phyloP scores from a whole-genome alignment of 2,329 filamentous ascomycete species.

The Sarocladium brachiariae region DNA sequence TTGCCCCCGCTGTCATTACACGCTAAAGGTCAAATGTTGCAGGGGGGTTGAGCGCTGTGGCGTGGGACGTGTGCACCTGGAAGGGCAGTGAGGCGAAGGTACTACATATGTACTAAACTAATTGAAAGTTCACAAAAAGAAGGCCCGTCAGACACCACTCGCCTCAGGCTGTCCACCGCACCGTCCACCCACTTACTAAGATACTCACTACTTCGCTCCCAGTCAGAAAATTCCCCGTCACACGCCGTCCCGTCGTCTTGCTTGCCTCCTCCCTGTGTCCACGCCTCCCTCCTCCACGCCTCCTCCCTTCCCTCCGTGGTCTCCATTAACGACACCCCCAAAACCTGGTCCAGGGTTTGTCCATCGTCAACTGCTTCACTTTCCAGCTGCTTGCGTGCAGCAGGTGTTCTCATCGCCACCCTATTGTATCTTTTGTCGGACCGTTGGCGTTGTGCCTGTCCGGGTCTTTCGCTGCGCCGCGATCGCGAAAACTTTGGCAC shows the following conservation, averaged over 20 bases:
- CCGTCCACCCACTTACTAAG: conserved; percentile 6
- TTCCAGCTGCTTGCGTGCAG: background rate
- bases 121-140: too few relatives aligned
- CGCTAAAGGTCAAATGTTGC: background rate
- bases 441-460: background rate
- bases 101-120: too few relatives aligned
- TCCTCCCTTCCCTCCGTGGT: conserved; percentile 12
- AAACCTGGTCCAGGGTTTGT: conserved; percentile 10
- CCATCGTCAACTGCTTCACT: conserved; percentile 9
- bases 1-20: background rate
- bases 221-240: conserved; percentile 13
- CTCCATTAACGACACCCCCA: conserved; percentile 15
- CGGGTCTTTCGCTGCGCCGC: background rate
- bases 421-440: background rate
- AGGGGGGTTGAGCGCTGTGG: background rate
- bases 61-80: background rate
- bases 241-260: conserved; percentile 15
- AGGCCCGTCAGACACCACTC: background rate
- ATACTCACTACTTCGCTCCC: too few relatives aligned
- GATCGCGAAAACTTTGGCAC: background rate
- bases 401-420: background rate
- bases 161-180: conserved; percentile 4
- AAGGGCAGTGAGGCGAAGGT: background rate
- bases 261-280: conserved; percentile 18
- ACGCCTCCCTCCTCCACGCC: conserved; percentile 17